Evolutionary conservation across 2,329 filamentous ascomycete genomes (phyloP).

Genomic region (Verticillium isaacii): DNA sequence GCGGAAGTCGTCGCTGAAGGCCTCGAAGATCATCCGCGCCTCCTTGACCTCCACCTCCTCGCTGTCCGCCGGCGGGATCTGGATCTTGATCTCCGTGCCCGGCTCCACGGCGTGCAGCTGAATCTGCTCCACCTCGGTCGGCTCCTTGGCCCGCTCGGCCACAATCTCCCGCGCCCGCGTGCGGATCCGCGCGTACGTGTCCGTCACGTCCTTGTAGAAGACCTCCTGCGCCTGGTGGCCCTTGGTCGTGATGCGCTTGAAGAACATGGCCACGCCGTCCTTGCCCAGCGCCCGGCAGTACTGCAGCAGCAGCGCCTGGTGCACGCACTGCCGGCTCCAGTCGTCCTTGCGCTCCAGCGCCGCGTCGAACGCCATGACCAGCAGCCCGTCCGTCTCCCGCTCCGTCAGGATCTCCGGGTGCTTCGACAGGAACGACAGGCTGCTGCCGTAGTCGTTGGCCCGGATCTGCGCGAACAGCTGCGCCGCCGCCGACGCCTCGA

Average conservation of each 20-base stretch:
- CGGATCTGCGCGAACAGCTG: constrained; percentile 78
- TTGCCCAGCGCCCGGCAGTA: constrained; percentile 88
- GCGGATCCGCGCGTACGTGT: constrained; percentile 79
- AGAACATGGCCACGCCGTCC: constrained; percentile 88
- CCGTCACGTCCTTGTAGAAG: constrained; percentile 88
- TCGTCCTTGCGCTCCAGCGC: constrained; percentile 73
- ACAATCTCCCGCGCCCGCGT: constrained; percentile 69
- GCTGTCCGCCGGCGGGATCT: constrained; percentile 65
- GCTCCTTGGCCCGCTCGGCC: constrained; percentile 45
- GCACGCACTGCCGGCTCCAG: constrained; percentile 81
- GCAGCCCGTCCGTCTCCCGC: constrained; percentile 82
- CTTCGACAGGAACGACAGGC: constrained; percentile 70
- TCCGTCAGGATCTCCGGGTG: constrained; percentile 78
- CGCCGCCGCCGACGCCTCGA: constrained; percentile 73
- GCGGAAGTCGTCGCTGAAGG: constrained; percentile 76
- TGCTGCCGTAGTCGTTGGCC: constrained; percentile 66
- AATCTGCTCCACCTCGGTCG: constrained; percentile 76
- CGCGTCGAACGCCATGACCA: constrained; percentile 88
- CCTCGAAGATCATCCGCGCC: constrained; percentile 73
- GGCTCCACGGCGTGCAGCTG: constrained; percentile 96
- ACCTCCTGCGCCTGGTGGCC: constrained; percentile 87
- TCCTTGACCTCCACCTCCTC: constrained; percentile 59
- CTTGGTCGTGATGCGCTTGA: constrained; percentile 87
- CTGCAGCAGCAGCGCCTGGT: constrained; percentile 87
- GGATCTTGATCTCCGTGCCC: constrained; percentile 85